Base-by-base conservation (phyloP, 1,284 basidiomycete genomes). In the Trichosporon ovoides region DNA sequence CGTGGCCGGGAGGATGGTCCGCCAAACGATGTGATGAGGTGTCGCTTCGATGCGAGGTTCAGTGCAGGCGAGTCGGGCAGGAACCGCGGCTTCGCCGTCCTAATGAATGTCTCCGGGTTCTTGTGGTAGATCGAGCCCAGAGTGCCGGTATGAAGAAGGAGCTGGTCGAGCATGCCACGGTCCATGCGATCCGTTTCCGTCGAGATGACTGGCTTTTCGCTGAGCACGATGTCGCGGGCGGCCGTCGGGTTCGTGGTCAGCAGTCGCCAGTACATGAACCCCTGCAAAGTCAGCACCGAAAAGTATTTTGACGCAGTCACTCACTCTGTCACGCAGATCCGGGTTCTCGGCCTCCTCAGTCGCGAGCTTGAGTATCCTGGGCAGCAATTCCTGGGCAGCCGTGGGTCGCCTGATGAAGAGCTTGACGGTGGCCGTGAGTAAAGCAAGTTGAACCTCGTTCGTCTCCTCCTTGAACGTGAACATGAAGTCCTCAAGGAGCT, bases 231-330 rank as follows among this genome's bases (percentile, higher is more conserved):
- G 66, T 91, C 87, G 40, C 87, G 84, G 3, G 96, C 95, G 1
- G 88, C 87, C 1, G 86, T 81, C 2, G 96, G 93, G 73, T 97
- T 93, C 66, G 93, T 88, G 1, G 95, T 95, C 37, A 98, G 83
- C 78, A 99, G 82, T 50, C 96, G 86, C 95, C 95, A 98, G 79
- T 98, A 99, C 88, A 99, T 98, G 80, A 95, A 98, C 0, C 95
- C 77, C 76, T 78, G 60, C 5, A 11, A 2, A 2, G 28, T 33
- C 14, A 59, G 51, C 52, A 11, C 36, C 1, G 34, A 18, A 35
- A 28, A 13, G 10, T 48, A 13, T 35, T 1, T 13, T 16, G n/a
- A 13, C 28, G n/a, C 18, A 16, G 6, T 16, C 0, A 69, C 73
- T 67, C 61, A 77, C 76, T 55, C 77, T 59, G 59, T 98, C 95